A percentile compares a stretch with the other conserved stretches of the same genome.
These are phyloP conservation scores for Houttuynia cordata DNA, from an alignment of 164 flowering plant genomes.

Conservation along the genomic window DNA sequence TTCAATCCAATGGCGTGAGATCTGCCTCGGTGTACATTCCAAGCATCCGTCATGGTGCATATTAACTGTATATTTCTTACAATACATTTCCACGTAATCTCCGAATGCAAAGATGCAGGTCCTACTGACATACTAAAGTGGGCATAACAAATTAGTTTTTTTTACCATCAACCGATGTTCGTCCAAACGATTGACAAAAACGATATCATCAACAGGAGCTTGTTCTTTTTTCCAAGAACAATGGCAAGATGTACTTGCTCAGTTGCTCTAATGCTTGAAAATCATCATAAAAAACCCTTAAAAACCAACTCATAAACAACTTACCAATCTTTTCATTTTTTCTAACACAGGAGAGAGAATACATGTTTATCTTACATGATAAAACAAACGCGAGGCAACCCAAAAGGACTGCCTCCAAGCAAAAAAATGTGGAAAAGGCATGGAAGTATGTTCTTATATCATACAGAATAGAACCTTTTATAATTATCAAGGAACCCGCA, in stretches of 20 bases:
- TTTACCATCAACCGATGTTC: too few relatives aligned
- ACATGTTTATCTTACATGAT: not conserved
- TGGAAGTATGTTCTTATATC: conserved; percentile 3
- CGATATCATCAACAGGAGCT: too few relatives aligned
- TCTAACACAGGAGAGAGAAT: too few relatives aligned
- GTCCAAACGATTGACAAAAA: too few relatives aligned
- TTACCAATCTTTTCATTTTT: not conserved
- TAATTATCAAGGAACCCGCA: conserved; percentile 5
- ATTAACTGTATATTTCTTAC: too few relatives aligned
- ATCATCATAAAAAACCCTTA: not conserved
- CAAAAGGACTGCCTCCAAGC: not conserved
- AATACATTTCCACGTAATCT: too few relatives aligned
- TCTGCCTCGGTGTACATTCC: too few relatives aligned
- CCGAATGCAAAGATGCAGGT: too few relatives aligned
- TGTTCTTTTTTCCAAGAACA: not conserved
- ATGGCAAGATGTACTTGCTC: not conserved
- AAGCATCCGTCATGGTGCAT: too few relatives aligned
- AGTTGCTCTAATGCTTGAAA: not conserved
- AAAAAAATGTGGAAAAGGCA: conserved; percentile 4
- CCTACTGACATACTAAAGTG: too few relatives aligned
- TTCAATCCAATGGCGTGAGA: too few relatives aligned
- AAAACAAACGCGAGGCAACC: not conserved
- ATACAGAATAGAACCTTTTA: conserved; percentile 3
- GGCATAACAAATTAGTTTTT: too few relatives aligned
- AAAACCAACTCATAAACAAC: not conserved